These are phyloP conservation scores for Emericellopsis terricola DNA, from an alignment of 495 filamentous ascomycete species.

Conservation along the genomic window DNA sequence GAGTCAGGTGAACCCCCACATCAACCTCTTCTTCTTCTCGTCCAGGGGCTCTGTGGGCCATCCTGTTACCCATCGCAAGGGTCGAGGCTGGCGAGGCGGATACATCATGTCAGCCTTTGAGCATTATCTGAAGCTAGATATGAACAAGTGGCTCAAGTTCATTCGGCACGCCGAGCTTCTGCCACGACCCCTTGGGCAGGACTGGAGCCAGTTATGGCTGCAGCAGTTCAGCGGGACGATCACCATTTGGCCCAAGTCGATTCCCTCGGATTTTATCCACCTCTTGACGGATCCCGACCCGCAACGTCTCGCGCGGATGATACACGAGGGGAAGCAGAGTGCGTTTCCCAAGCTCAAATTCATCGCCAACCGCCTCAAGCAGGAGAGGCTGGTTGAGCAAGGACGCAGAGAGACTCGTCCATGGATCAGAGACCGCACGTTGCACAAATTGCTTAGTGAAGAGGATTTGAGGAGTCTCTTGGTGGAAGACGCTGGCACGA, in stretches of 20 bases:
- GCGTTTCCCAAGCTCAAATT: slow-evolving; percentile 85
- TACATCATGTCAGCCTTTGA: slow-evolving; percentile 84
- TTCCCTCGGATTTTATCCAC: slow-evolving; percentile 58
- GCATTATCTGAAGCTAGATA: slow-evolving; percentile 85
- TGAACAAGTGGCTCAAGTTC: slow-evolving; percentile 93
- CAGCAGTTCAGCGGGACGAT: slow-evolving; percentile 89
- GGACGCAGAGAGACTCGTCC: slow-evolving; percentile 41
- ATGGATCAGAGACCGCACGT: slow-evolving; percentile 11
- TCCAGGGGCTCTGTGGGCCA: slow-evolving; percentile 79
- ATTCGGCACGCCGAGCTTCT: slow-evolving; percentile 82
- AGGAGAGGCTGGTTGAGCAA: slow-evolving; percentile 62
- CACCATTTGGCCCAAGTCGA: slow-evolving; percentile 80
- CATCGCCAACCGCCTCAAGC: slow-evolving; percentile 64
- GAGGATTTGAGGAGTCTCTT: slow-evolving; percentile 21
- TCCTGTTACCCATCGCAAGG: slow-evolving; percentile 84
- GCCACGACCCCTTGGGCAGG: slow-evolving; percentile 78
- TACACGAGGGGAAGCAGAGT: slow-evolving; percentile 69
- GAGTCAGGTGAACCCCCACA: slow-evolving; percentile 90
- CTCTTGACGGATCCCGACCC: slow-evolving; percentile 71
- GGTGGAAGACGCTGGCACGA: neutral
- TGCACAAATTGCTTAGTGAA: slow-evolving; percentile 26
- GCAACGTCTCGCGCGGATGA: slow-evolving; percentile 65
- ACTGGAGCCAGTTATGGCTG: slow-evolving; percentile 91
- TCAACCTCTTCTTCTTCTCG: slow-evolving; percentile 97
- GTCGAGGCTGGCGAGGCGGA: slow-evolving; percentile 89